A percentile compares a stretch with the other conserved stretches of the same genome.
Conservation (phyloP, 768 basidiomycete genomes). For the Boletus fagicola region DNA sequence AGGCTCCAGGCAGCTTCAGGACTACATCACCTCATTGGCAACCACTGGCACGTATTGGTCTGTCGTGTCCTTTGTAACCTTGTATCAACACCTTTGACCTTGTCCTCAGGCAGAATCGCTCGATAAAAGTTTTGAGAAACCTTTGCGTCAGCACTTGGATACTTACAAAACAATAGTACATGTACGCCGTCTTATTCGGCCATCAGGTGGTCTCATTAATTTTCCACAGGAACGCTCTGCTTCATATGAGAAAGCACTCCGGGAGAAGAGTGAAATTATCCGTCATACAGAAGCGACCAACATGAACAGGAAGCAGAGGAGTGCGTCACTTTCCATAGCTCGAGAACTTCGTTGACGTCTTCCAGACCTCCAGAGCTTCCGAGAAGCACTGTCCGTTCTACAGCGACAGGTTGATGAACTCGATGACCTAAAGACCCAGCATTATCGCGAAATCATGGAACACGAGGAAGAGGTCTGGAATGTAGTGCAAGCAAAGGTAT, state of each 20-base stretch:
- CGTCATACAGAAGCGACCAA: slow-evolving; percentile 81
- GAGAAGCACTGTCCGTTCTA: slow-evolving; percentile 75
- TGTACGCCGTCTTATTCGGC: slow-evolving; percentile 39
- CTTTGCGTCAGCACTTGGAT: slow-evolving; percentile 81
- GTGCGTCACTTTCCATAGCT: slow-evolving; percentile 44
- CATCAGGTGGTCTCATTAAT: slow-evolving; percentile 2
- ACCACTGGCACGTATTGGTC: slow-evolving; percentile 90
- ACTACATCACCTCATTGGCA: slow-evolving; percentile 86
- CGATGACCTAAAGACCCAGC: slow-evolving; percentile 77
- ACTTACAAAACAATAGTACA: slow-evolving; percentile 71
- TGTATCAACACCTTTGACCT: slow-evolving; percentile 4
- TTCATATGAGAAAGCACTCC: slow-evolving; percentile 76
- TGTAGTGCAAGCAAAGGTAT: slow-evolving; percentile 79
- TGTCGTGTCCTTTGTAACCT: slow-evolving; percentile 29
- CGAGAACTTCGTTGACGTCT: slow-evolving; percentile 8
- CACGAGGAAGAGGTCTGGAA: slow-evolving; percentile 98
- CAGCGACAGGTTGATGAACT: slow-evolving; percentile 91
- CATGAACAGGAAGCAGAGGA: slow-evolving; percentile 82
- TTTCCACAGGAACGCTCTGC: slow-evolving; percentile 71
- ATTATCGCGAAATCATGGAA: slow-evolving; percentile 86
- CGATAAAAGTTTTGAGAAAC: slow-evolving; percentile 86
- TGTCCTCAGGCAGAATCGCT: slow-evolving; percentile 70
- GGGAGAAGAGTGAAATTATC: slow-evolving; percentile 82
- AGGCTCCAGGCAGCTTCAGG: slow-evolving; percentile 84
- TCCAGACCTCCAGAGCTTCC: slow-evolving; percentile 85